Evolutionary conservation across 1,284 basidiomycete species (phyloP).

Genomic region (Anthracocystis panici-leucophaei): DNA sequence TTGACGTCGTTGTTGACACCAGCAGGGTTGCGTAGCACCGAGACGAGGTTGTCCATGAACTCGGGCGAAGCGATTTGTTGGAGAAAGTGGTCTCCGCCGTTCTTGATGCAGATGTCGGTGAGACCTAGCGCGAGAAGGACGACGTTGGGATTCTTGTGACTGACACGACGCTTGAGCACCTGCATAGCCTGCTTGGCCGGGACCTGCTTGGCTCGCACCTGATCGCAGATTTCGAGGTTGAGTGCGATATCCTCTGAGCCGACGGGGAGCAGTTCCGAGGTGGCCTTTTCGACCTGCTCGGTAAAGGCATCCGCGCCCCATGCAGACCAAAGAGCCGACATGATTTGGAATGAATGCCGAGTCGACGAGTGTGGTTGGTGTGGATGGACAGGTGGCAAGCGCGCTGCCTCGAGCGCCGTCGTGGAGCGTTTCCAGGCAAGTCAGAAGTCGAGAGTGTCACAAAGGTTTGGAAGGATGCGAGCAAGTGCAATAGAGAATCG

Average conservation of each 20-base stretch:
- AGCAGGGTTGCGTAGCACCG: slow-evolving; percentile 77
- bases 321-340: slow-evolving; percentile 57
- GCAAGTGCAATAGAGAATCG: not conserved
- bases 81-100: slow-evolving; percentile 93
- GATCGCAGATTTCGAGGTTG: slow-evolving; percentile 95
- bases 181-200: slow-evolving; percentile 88
- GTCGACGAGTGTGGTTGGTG: not conserved
- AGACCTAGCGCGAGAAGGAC: slow-evolving; percentile 85
- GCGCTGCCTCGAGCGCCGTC: not conserved
- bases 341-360: slow-evolving; percentile 11
- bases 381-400: not conserved
- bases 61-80: slow-evolving; percentile 76
- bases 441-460: not conserved
- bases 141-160: slow-evolving; percentile 96
- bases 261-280: slow-evolving; percentile 83
- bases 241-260: slow-evolving; percentile 86
- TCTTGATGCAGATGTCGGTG: slow-evolving; percentile 95
- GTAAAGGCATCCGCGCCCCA: slow-evolving; percentile 65
- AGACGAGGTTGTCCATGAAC: slow-evolving; percentile 91
- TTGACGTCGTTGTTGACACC: slow-evolving; percentile 84
- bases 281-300: slow-evolving; percentile 79
- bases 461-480: not conserved
- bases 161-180: slow-evolving; percentile 85
- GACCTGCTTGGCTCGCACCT: slow-evolving; percentile 88
- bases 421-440: not conserved